Percentiles rank a stretch among this genome's conserved stretches.
phyloP scores from a whole-genome alignment of 805 yeast species.

The Saturnispora hagleri region DNA sequence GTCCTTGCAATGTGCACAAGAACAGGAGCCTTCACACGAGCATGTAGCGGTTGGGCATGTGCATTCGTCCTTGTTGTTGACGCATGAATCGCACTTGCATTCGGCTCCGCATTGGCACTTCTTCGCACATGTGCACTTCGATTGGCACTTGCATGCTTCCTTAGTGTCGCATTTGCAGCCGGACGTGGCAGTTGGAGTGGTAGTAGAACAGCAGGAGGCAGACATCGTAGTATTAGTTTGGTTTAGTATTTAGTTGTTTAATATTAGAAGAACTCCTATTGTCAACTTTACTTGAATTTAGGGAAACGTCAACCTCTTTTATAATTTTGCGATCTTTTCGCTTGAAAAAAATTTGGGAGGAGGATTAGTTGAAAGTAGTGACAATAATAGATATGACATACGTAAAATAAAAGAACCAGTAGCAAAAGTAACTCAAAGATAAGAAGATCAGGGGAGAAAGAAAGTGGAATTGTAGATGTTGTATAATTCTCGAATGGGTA shows the following conservation, averaged over 20 bases:
- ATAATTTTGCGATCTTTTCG: slow-evolving; percentile 3
- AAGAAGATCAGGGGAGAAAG: neutral
- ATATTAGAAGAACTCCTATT: neutral
- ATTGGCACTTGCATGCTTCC: neutral
- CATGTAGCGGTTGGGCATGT: slow-evolving; percentile 9
- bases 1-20: slow-evolving; percentile 6
- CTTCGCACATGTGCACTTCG: slow-evolving; percentile 10
- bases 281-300: neutral
- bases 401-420: neutral
- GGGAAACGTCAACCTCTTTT: neutral
- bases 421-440: neutral
- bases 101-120: slow-evolving; percentile 9
- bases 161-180: neutral
- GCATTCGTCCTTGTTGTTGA: slow-evolving; percentile 6
- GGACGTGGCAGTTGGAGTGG: neutral
- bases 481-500: too few relatives aligned
- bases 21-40: slow-evolving; percentile 7
- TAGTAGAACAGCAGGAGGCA: neutral
- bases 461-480: neutral
- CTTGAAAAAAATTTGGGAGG: neutral
- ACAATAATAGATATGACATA: neutral
- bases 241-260: neutral
- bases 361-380: neutral
- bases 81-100: slow-evolving; percentile 10
- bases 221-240: neutral